Conservation (phyloP, 164 flowering plant species). For the Vitis labrusca region DNA sequence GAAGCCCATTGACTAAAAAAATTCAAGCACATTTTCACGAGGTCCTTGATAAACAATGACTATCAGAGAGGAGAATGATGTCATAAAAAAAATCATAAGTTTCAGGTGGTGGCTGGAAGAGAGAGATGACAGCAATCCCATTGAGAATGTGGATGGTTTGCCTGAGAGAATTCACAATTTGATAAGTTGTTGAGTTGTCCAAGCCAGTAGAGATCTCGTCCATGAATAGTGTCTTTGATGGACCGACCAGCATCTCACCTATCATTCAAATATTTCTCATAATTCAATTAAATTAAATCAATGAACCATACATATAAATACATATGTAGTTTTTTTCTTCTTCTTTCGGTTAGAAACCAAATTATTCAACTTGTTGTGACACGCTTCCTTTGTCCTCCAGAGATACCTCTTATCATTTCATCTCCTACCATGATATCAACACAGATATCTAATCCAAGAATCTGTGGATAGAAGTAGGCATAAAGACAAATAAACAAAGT, state of each 20-base stretch:
- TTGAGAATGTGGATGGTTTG: conserved; percentile 56
- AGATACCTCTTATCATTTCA: conserved; percentile 45
- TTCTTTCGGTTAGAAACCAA: no score
- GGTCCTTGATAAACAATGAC: no score
- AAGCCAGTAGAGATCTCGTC: conserved; percentile 90
- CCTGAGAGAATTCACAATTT: conserved; percentile 60
- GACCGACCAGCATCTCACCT: conserved; percentile 92
- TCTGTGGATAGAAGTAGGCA: conserved; percentile 12
- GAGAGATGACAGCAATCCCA: conserved; percentile 70
- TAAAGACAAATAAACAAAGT: neutral
- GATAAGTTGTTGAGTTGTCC: conserved; percentile 82
- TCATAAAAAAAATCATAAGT: conserved; percentile 73
- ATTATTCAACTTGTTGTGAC: conserved; percentile 32
- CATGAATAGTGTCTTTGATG: conserved; percentile 72
- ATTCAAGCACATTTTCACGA: no score
- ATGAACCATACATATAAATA: no score
- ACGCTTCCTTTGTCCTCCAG: conserved; percentile 51
- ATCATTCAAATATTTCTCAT: neutral
- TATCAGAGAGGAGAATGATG: conserved; percentile 48
- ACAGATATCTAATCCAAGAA: conserved; percentile 45
- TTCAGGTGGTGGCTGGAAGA: conserved; percentile 90
- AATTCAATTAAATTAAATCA: no score
- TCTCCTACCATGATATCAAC: conserved; percentile 43
- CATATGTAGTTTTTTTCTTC: no score
- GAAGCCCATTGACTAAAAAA: no score